These are phyloP conservation scores for Mortierella sp. DNA, from an alignment of 371 early-diverging fungal genomes.

Conservation along the genomic window DNA sequence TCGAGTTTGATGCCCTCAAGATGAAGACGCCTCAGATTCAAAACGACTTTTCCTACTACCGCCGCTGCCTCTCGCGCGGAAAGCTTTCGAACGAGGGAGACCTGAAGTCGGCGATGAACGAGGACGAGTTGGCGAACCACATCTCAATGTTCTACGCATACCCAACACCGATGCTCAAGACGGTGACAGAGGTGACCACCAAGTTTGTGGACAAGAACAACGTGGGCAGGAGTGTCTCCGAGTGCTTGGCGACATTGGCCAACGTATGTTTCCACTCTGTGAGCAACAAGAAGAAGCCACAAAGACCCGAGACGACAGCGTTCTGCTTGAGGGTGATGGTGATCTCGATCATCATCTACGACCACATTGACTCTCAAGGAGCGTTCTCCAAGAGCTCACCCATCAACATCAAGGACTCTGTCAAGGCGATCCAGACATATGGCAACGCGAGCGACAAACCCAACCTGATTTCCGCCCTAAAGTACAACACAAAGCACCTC, in stretches of 20 bases:
- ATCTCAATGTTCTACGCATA: constrained; percentile 96
- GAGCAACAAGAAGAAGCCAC: constrained; percentile 58
- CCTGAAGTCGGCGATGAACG: constrained; percentile 72
- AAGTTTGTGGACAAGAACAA: constrained; percentile 62
- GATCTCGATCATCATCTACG: constrained; percentile 87
- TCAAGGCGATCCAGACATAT: constrained; percentile 76
- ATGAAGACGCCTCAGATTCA: constrained; percentile 92
- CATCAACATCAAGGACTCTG: constrained; percentile 79
- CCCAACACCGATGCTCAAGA: constrained; percentile 91
- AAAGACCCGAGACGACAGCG: constrained; percentile 60
- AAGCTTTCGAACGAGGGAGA: constrained; percentile 68
- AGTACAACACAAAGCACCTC: constrained; percentile 83
- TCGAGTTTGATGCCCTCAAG: constrained; percentile 93
- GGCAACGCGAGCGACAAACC: constrained; percentile 61
- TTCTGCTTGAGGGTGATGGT: constrained; percentile 89
- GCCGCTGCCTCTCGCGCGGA: constrained; percentile 86
- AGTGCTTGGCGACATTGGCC: constrained; percentile 74
- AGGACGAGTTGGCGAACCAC: constrained; percentile 89
- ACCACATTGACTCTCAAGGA: constrained; percentile 86
- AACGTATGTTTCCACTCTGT: constrained; percentile 77
- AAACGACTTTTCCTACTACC: constrained; percentile 97
- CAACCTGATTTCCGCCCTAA: constrained; percentile 77
- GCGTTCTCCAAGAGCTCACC: constrained; percentile 79
- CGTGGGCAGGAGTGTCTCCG: constrained; percentile 66
- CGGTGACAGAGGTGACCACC: constrained; percentile 80